Conservation (phyloP, 495 filamentous ascomycete genomes). For the Trichoderma virens region DNA sequence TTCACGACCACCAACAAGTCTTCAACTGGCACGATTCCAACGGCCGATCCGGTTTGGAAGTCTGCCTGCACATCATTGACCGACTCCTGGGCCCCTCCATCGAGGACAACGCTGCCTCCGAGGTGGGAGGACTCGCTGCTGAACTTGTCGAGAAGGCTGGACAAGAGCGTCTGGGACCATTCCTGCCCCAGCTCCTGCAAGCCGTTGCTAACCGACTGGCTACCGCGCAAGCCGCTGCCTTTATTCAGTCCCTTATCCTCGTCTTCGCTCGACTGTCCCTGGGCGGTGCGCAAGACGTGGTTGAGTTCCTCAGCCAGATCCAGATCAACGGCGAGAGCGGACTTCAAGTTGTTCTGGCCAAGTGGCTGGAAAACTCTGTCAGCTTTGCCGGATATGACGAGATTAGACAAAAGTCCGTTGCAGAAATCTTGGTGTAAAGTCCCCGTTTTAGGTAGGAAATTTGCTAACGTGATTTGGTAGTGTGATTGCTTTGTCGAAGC, state of each 20-base stretch:
- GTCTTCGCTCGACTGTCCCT: constrained; percentile 90
- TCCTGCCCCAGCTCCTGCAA: constrained; percentile 77
- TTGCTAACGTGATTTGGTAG: constrained; percentile 41
- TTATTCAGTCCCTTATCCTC: constrained; percentile 85
- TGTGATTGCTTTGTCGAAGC: constrained; percentile 81
- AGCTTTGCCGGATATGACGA: constrained; percentile 96
- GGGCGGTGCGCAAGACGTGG: constrained; percentile 76
- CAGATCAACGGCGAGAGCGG: constrained; percentile 69
- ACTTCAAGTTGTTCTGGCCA: constrained; percentile 77
- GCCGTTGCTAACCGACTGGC: constrained; percentile 83
- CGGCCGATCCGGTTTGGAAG: constrained; percentile 77
- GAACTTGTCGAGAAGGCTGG: constrained; percentile 93
- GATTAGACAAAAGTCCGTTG: constrained; percentile 79
- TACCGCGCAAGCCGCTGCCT: constrained; percentile 69
- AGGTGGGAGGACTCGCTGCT: constrained; percentile 89
- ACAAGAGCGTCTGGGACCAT: constrained; percentile 79
- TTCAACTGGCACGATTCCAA: constrained; percentile 70
- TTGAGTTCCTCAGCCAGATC: constrained; percentile 81
- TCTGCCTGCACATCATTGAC: constrained; percentile 85
- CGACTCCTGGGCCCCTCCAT: constrained; percentile 75
- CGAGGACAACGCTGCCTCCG: constrained; percentile 85
- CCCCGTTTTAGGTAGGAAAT: not conserved
- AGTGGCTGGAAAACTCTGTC: constrained; percentile 95
- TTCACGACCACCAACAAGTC: constrained; percentile 80
- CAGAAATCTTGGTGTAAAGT: not conserved